Base-by-base conservation (phyloP, 371 early-diverging fungal genomes). In the Circinella minor region DNA sequence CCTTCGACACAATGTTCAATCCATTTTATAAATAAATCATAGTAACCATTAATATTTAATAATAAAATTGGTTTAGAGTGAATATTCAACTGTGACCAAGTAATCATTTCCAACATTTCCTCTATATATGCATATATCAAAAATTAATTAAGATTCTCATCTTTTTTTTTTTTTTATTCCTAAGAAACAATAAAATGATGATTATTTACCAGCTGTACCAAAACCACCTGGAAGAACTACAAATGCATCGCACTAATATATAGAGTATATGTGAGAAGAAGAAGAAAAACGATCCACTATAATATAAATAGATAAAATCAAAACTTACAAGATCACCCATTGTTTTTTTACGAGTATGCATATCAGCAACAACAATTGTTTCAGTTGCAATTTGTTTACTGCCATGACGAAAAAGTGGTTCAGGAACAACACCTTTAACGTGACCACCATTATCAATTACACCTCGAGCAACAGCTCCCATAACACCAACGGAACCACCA, bases 161-260 rank as follows among this genome's bases (percentile, higher is more conserved):
- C 43, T 43, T 11, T 39, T 39, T 39, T 9, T 4, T 4, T 39
- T 39, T 39, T 43, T 11, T 6, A 43, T 27, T 27, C 27, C 27
- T 27, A 27, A 27, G 27, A 27, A 27, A 27, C 27, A 27, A 27
- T 27, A 27, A 27, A 27, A 27, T 47, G 47, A 11, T 47, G 9
- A 36, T 14, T 14, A 36, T 46, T 46, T 71, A 62, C 77, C 77
- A 43, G 43, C 38, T 0, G 67, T 67, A 34, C 66, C 71, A 55
- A 70, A 89, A 1, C 97, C 97, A 39, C 97, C 97, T 0, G 97
- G 97, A 18, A 96, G 82, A 6, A 93, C 90, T 18, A 95, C 79
- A 75, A 96, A 96, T 0, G 92, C 96, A 73, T 89, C 87, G 39
- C 83, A 75, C 81, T 85, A 43, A 70, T 54, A 36, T 65, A 54